Evolutionary conservation across 2,329 filamentous ascomycete species (phyloP), one percentile per base, ranked within the genome.

Genomic region (Tolypocladium ophioglossoides): DNA sequence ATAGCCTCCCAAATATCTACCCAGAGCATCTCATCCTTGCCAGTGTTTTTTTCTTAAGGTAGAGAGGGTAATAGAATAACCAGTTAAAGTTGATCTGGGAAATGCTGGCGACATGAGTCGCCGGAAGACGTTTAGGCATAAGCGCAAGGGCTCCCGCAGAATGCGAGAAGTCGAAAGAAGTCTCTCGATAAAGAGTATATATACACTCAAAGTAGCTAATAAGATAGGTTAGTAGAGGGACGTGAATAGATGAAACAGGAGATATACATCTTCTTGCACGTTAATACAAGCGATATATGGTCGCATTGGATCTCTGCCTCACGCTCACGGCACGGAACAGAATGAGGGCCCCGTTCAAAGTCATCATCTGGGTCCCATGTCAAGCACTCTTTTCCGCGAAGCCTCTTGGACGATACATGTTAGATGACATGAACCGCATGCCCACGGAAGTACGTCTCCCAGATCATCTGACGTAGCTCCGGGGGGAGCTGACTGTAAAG

Each of bases 121-220:
- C 46, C 46, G 46, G 46, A 53, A 53, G 56, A 32, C 52, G 54
- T 38, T 51, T 27, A 34, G 38, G 38, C 50, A 53, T 51, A 49
- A 53, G 14, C 5, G 37, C 24, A 30, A 54, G n/a, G 47, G 39
- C 40, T 51, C 18, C 18, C 47, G 37, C 11, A 38, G 6, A 20
- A 52, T 50, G 37, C 22, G 57, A 56, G 35, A 59, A 59, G 50
- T 59, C 55, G 54, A 59, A 59, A n/a, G 16, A 48, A n/a, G 57
- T 59, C 40, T 54, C 37, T 54, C 40, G 54, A 48, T 59, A 57
- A 46, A 59, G 54, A 51, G 44, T 54, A 32, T 52, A 14, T 51
- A 59, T 51, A 38, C 50, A 59, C 44, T 59, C 56, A 51, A 57
- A 59, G 48, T 59, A 59, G 22, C 57, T 59, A 20, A 38, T 46